These are phyloP conservation scores for Telfairia occidentalis DNA, from an alignment of 331 rosid species.

Conservation along the genomic window DNA sequence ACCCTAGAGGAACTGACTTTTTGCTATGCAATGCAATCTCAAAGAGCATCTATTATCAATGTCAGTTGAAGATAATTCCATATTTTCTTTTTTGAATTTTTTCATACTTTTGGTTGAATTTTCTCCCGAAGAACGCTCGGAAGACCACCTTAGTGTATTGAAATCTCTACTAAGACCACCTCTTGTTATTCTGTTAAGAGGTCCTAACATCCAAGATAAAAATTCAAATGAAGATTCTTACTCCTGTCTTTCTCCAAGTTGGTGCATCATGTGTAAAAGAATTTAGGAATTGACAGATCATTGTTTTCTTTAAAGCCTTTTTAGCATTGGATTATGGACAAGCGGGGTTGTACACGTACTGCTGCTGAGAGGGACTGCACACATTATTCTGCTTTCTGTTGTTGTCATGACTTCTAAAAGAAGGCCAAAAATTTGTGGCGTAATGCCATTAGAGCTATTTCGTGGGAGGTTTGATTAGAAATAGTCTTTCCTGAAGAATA, in stretches of 20 bases:
- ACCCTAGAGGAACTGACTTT: no score
- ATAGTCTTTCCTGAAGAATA: not conserved
- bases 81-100: no score
- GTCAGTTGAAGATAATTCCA: no score
- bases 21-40: no score
- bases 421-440: not conserved
- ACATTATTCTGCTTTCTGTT: not conserved
- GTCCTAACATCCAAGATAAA: not conserved
- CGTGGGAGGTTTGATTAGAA: not conserved
- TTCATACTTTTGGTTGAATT: no score
- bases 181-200: not conserved
- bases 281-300: not conserved
- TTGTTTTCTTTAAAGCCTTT: not conserved
- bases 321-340: not conserved
- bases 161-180: no score
- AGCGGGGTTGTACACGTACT: not conserved
- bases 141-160: no score
- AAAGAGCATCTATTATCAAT: no score
- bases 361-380: not conserved
- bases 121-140: no score
- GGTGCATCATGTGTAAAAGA: not conserved
- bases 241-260: not conserved
- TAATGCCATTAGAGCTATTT: not conserved
- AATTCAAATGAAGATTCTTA: not conserved
- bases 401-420: not conserved